phyloP scores from a whole-genome alignment of 805 yeast species.

The Tanozyma kutaoensis region DNA sequence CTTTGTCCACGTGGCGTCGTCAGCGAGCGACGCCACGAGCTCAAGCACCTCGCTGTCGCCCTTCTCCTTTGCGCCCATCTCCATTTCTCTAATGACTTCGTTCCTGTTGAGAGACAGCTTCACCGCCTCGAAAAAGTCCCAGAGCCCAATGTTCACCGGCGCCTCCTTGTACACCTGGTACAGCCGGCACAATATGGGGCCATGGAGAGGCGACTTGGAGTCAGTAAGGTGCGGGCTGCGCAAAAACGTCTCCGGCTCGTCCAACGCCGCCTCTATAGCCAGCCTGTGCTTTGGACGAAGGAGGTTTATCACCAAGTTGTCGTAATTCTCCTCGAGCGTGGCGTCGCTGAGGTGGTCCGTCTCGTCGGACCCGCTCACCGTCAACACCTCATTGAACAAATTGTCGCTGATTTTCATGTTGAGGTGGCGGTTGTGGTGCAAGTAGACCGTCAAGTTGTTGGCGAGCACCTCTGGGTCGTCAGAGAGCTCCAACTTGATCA shows the following conservation, averaged over 20 bases:
- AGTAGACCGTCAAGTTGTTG: slow-evolving; percentile 6
- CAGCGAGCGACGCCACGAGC: too few relatives aligned
- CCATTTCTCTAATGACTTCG: too few relatives aligned
- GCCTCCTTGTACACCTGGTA: slow-evolving; percentile 73
- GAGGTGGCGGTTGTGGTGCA: slow-evolving; percentile 5
- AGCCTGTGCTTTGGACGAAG: slow-evolving; percentile 22
- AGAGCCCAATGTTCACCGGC: slow-evolving; percentile 50
- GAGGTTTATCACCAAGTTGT: slow-evolving; percentile 23
- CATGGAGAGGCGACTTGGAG: too few relatives aligned
- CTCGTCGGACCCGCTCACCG: slow-evolving; percentile 13
- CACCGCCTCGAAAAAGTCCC: slow-evolving; percentile 55
- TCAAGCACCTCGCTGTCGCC: too few relatives aligned
- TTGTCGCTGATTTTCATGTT: slow-evolving; percentile 12
- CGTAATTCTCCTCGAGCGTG: slow-evolving; percentile 22
- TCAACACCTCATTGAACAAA: slow-evolving; percentile 18
- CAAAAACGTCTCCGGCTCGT: slow-evolving; percentile 14
- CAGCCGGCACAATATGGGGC: slow-evolving; percentile 41
- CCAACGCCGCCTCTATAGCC: slow-evolving; percentile 16
- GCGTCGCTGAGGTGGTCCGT: slow-evolving; percentile 4
- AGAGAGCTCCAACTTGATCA: slow-evolving; percentile 1
- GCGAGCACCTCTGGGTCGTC: not conserved
- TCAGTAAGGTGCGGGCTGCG: slow-evolving; percentile 5
- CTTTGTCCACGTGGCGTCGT: slow-evolving; percentile 45
- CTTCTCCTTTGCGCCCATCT: too few relatives aligned
- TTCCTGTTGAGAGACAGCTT: too few relatives aligned